These are phyloP conservation scores for Sporothrix globosa DNA, from an alignment of 2,329 filamentous ascomycete species.

Conservation along the genomic window DNA sequence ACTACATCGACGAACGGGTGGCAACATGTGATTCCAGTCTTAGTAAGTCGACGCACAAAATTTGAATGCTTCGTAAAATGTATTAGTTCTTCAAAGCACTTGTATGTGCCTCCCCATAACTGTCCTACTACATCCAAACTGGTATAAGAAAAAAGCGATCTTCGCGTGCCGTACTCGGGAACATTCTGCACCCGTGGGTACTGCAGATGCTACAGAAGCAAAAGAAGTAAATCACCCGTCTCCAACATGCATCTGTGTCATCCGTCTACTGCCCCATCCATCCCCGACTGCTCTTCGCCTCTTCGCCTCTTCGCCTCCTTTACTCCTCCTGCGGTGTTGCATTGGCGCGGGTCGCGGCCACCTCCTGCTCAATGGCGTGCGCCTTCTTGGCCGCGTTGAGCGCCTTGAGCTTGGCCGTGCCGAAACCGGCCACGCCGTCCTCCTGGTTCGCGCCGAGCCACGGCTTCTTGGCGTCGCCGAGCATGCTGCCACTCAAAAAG, in stretches of 20 bases:
- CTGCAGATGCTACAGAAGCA: neutral
- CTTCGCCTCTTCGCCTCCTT: neutral
- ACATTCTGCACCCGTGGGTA: neutral
- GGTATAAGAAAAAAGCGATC: neutral
- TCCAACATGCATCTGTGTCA: neutral
- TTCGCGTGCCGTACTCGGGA: neutral
- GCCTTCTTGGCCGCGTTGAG: constrained; percentile 59
- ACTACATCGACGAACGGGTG: too few species aligned
- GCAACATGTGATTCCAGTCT: neutral
- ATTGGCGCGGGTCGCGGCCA: constrained; percentile 19
- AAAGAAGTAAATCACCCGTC: neutral
- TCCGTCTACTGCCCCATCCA: too few species aligned
- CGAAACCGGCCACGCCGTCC: constrained; percentile 74
- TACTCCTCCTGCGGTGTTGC: neutral
- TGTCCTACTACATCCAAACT: neutral
- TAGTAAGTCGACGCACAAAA: neutral
- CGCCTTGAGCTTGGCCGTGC: constrained; percentile 81
- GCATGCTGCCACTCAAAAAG: constrained; percentile 77
- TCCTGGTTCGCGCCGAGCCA: constrained; percentile 92
- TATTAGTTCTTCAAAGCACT: neutral
- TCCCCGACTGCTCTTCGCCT: too few species aligned
- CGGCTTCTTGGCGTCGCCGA: constrained; percentile 91
- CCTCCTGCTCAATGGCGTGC: constrained; percentile 38
- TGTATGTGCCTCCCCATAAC: neutral
- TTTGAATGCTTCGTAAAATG: neutral